These are phyloP conservation scores for Neckera pumila DNA, from an alignment of 225 moss, liverwort and hornwort genomes.

Conservation along the genomic window DNA sequence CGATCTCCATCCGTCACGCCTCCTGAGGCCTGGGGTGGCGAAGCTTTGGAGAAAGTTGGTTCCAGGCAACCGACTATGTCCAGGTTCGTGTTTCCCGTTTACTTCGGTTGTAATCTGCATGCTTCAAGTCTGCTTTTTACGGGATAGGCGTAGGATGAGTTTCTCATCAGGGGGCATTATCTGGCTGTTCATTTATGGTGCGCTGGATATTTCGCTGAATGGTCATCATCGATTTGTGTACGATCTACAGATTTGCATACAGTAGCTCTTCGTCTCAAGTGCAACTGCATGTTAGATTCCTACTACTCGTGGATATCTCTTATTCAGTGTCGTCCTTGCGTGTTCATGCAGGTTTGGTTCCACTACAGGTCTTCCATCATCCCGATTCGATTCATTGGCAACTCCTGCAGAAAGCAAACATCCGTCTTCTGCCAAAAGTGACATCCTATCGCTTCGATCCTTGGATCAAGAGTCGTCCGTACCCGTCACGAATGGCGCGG, in stretches of 20 bases:
- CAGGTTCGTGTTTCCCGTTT: conserved; percentile 6
- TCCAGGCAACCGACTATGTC: conserved; percentile 42
- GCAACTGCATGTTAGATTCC: not conserved
- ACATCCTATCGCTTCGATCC: conserved; percentile 8
- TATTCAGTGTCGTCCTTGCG: not conserved
- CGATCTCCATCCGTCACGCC: conserved; percentile 92
- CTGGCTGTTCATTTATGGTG: not conserved
- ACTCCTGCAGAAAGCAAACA: conserved; percentile 26
- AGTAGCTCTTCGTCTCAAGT: not conserved
- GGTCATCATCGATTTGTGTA: not conserved
- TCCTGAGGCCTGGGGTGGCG: conserved; percentile 98
- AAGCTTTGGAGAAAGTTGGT: conserved; percentile 43
- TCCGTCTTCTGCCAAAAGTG: conserved; percentile 26
- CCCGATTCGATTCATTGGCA: conserved; percentile 63
- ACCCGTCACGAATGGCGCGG: conserved; percentile 16
- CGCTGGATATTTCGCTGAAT: not conserved
- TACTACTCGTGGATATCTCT: not conserved
- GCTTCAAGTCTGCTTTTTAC: not conserved
- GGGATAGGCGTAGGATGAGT: not conserved
- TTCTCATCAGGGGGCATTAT: not conserved
- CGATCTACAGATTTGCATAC: not conserved
- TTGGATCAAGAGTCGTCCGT: conserved; percentile 28
- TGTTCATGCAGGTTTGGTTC: conserved; percentile 77
- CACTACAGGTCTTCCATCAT: conserved; percentile 38
- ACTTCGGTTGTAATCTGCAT: not conserved